These are phyloP conservation scores for Auxenochlorella protothecoides DNA, from an alignment of 139 green algal genomes.

Conservation along the genomic window DNA sequence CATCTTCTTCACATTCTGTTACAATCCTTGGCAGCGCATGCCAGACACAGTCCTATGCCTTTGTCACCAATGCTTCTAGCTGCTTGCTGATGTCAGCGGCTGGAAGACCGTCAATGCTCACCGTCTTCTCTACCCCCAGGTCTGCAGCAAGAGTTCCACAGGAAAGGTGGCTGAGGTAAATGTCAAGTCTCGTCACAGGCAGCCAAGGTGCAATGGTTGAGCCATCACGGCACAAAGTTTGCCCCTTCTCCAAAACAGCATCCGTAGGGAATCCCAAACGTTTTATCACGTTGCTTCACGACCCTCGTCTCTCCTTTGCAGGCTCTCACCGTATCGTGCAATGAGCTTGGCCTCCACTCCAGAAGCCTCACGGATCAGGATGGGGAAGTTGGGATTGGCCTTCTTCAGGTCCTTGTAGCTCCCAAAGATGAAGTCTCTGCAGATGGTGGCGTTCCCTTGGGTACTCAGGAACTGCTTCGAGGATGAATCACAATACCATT, in stretches of 20 bases:
- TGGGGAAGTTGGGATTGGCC: constrained; percentile 74
- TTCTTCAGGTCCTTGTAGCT: constrained; percentile 84
- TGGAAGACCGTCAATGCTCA: constrained; percentile 49
- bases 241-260: no score
- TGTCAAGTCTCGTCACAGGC: no score
- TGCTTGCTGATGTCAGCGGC: constrained; percentile 32
- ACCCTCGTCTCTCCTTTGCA: neutral
- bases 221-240: no score
- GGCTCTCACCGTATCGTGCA: constrained; percentile 64
- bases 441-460: neutral
- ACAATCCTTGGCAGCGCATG: no score
- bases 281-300: no score
- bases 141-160: constrained; percentile 32
- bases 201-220: no score
- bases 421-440: constrained; percentile 70
- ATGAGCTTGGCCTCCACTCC: constrained; percentile 61
- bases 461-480: no score
- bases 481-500: no score
- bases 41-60: neutral
- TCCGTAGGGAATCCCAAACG: no score
- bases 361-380: constrained; percentile 67
- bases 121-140: constrained; percentile 54
- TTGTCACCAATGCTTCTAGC: constrained; percentile 49
- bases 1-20: no score
- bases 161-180: no score